Evolutionary conservation across 1,139 yeast species (phyloP).

Genomic region (Hyphopichia fennica): DNA sequence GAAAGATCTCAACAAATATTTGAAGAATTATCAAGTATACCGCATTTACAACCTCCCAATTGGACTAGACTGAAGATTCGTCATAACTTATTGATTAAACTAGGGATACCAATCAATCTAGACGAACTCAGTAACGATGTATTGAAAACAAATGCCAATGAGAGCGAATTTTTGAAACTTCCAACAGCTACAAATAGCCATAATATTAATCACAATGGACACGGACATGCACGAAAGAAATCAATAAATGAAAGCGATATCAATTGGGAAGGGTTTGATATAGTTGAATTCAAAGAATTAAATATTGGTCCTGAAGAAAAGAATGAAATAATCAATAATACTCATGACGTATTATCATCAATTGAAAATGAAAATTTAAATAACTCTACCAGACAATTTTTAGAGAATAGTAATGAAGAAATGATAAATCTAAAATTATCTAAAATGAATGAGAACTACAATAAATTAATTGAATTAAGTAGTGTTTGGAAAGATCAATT

Average conservation of each 20-base stretch:
- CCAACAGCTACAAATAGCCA: not conserved
- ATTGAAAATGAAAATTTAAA: conserved; percentile 39
- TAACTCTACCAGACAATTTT: conserved; percentile 30
- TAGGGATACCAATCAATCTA: conserved; percentile 61
- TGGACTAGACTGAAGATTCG: conserved; percentile 63
- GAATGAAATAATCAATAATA: conserved; percentile 16
- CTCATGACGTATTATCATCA: conserved; percentile 27
- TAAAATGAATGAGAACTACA: conserved; percentile 28
- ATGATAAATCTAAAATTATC: conserved; percentile 26
- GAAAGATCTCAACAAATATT: conserved; percentile 29
- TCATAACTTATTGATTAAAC: conserved; percentile 51
- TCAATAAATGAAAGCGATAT: conserved; percentile 30
- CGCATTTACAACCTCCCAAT: conserved; percentile 50
- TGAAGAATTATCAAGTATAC: conserved; percentile 37
- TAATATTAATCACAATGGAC: too few species aligned
- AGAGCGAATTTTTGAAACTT: too few species aligned
- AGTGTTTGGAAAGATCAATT: conserved; percentile 52
- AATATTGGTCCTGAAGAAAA: conserved; percentile 20
- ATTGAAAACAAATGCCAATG: conserved; percentile 1
- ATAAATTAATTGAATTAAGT: conserved; percentile 33
- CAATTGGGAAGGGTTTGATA: conserved; percentile 30
- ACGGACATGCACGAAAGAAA: conserved; percentile 15
- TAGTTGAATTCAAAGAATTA: conserved; percentile 27
- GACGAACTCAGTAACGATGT: conserved; percentile 38
- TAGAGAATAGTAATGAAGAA: conserved; percentile 14